phyloP scores from a whole-genome alignment of 2,329 filamentous ascomycete genomes.

The Daldinia eschscholtzii region DNA sequence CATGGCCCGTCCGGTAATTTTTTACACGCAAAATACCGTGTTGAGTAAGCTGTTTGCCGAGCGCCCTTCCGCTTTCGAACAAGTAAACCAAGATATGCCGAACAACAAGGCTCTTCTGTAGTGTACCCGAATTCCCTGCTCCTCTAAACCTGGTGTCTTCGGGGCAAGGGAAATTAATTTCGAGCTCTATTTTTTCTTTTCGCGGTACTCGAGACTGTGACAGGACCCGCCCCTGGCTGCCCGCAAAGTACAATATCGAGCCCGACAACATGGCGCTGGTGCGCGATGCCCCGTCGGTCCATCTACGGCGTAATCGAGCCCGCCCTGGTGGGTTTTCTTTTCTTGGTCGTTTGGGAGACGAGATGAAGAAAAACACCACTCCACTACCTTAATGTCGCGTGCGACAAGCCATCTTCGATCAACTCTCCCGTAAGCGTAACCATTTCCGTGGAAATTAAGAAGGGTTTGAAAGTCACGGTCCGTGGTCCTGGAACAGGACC shows the following conservation, averaged over 20 bases:
- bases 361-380: neutral
- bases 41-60: slow-evolving; percentile 7
- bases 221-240: neutral
- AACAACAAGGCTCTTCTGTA: slow-evolving; percentile 1
- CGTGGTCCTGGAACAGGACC: slow-evolving; percentile 31
- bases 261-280: slow-evolving; percentile 31
- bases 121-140: slow-evolving; percentile 1
- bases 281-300: slow-evolving; percentile 27
- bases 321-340: slow-evolving; percentile 16
- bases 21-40: neutral
- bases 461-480: slow-evolving; percentile 14
- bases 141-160: neutral
- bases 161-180: slow-evolving; percentile 28
- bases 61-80: slow-evolving; percentile 1
- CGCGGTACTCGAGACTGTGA: slow-evolving; percentile 5
- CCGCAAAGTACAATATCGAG: slow-evolving; percentile 8
- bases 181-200: slow-evolving; percentile 18
- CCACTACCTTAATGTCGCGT: slow-evolving; percentile 6
- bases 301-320: slow-evolving; percentile 29
- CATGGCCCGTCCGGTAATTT: slow-evolving; percentile 9
- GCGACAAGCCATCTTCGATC: neutral
- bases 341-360: slow-evolving; percentile 8
- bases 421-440: neutral
- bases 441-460: slow-evolving; percentile 15
- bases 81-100: neutral